Percentiles rank a stretch among this genome's conserved stretches.
These are phyloP conservation scores for Suillus clintonianus DNA, from an alignment of 768 basidiomycete species.

Conservation along the genomic window DNA sequence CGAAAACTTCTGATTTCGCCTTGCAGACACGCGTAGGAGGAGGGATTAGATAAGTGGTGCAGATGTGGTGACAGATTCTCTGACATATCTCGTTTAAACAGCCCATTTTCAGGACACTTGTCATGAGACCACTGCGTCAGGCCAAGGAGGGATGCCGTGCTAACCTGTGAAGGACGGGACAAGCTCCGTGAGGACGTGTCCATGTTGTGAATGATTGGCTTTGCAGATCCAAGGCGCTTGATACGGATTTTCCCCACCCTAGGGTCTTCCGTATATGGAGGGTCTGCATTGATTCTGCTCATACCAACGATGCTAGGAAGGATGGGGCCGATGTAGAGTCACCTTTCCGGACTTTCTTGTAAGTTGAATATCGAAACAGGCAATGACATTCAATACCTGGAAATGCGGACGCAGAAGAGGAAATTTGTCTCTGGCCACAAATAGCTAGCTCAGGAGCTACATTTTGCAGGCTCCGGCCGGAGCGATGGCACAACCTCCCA, in stretches of 20 bases:
- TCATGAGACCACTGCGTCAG: neutral
- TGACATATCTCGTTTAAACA: neutral
- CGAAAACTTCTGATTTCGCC: too few species aligned
- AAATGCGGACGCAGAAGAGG: neutral
- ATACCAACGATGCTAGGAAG: neutral
- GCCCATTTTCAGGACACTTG: neutral
- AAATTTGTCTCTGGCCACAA: neutral
- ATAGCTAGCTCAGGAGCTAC: neutral
- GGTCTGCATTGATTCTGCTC: too few species aligned
- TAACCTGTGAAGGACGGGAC: neutral
- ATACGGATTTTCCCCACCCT: neutral
- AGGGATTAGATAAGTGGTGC: neutral
- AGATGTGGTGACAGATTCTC: neutral
- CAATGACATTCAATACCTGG: neutral
- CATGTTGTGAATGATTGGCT: neutral
- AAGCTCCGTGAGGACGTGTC: neutral
- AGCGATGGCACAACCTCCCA: too few species aligned
- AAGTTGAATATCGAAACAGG: neutral
- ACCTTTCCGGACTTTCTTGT: neutral
- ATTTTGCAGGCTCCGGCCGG: neutral
- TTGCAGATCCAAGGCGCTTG: neutral
- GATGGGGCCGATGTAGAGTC: neutral
- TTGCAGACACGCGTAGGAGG: neutral
- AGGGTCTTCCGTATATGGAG: neutral
- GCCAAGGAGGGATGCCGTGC: neutral